phyloP scores from a whole-genome alignment of 2,329 filamentous ascomycete genomes.

The Gnomoniopsis smithogilvyi region DNA sequence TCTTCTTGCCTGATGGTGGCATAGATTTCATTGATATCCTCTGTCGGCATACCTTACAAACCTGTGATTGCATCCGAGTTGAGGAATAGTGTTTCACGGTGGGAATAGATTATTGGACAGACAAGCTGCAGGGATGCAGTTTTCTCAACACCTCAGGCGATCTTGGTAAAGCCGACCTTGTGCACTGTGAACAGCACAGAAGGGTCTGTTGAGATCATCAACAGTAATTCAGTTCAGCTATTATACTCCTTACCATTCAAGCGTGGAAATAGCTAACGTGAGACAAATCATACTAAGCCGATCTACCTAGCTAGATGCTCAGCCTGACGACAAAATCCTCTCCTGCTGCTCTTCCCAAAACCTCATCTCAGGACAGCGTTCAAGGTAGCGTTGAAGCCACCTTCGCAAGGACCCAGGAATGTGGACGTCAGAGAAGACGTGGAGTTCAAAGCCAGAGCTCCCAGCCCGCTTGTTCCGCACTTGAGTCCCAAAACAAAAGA shows the following conservation, averaged over 20 bases:
- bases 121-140: too few relatives aligned
- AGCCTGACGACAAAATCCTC: not conserved
- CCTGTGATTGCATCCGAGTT: too few relatives aligned
- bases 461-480: constrained; percentile 13
- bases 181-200: too few relatives aligned
- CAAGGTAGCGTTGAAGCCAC: not conserved
- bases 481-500: constrained; percentile 18
- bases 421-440: not conserved
- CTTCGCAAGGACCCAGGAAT: not conserved
- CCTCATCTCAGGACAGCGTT: not conserved
- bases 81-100: too few relatives aligned
- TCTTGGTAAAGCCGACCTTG: too few relatives aligned
- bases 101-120: too few relatives aligned
- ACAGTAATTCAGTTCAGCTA: too few relatives aligned
- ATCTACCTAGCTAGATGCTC: not conserved
- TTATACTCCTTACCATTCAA: too few relatives aligned
- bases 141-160: too few relatives aligned
- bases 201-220: too few relatives aligned
- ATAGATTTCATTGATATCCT: not conserved
- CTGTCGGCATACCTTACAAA: not conserved
- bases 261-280: too few relatives aligned
- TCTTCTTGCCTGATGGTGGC: not conserved
- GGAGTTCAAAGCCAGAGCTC: not conserved
- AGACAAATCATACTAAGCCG: not conserved
- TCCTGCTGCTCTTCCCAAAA: not conserved